These are phyloP conservation scores for Limtongia smithiae DNA, from an alignment of 805 yeast species.

Conservation along the genomic window DNA sequence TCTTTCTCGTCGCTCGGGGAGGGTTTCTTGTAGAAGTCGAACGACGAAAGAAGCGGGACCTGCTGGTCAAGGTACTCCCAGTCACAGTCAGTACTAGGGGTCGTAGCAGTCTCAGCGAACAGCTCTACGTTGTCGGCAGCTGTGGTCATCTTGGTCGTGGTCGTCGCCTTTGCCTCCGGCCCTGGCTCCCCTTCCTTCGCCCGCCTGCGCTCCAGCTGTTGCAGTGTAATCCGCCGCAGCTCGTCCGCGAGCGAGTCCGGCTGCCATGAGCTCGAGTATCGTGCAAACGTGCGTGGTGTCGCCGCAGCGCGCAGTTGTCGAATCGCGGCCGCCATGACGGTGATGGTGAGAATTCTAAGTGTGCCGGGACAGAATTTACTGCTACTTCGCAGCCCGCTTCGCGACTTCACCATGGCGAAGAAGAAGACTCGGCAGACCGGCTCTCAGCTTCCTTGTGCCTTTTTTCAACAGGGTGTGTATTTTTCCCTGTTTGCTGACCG, in stretches of 20 bases:
- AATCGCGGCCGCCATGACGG: no score
- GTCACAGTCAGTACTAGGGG: neutral
- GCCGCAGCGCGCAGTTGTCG: no score
- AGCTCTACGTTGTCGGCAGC: neutral
- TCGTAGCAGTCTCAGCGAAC: no score
- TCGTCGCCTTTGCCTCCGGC: neutral
- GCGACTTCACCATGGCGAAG: no score
- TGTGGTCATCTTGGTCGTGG: neutral
- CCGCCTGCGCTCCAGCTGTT: neutral
- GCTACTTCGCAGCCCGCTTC: no score
- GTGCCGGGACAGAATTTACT: no score
- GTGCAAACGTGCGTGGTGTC: neutral
- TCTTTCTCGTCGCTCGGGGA: neutral
- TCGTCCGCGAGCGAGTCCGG: constrained; percentile 2
- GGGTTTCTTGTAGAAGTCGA: neutral
- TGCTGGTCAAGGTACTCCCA: constrained; percentile 1
- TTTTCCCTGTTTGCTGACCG: no score
- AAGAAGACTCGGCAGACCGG: no score
- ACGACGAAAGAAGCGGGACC: neutral
- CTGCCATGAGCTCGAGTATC: neutral
- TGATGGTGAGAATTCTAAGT: no score
- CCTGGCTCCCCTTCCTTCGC: no score
- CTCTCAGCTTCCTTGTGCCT: no score
- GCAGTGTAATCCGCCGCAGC: neutral
- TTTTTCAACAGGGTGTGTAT: no score